Evolutionary conservation across 2,329 filamentous ascomycete genomes (phyloP).

Genomic region (Colletotrichum viniferum): DNA sequence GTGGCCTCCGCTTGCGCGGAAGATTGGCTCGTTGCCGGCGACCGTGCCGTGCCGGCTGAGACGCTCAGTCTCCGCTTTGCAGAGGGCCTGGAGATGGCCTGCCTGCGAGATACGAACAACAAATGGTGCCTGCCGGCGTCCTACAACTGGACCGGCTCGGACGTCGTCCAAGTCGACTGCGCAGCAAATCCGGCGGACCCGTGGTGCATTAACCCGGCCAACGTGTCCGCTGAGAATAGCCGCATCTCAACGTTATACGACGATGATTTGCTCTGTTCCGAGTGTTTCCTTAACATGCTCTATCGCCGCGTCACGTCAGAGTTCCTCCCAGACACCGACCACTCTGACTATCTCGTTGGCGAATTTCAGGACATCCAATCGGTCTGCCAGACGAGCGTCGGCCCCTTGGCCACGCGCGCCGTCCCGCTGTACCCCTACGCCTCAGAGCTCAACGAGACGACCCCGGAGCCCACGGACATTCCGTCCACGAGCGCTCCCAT

Average conservation of each 20-base stretch:
- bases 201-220: constrained; percentile 3
- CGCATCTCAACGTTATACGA: constrained; percentile 12
- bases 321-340: constrained; percentile 3
- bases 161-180: constrained; percentile 11
- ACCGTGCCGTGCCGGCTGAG: constrained; percentile 5
- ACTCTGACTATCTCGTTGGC: constrained; percentile 1
- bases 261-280: constrained; percentile 10
- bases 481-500: background rate
- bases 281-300: background rate
- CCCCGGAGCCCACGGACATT: background rate
- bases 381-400: constrained; percentile 7
- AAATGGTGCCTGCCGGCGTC: constrained; percentile 2
- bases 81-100: background rate
- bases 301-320: background rate
- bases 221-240: constrained; percentile 2
- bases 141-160: constrained; percentile 17
- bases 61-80: constrained; percentile 1
- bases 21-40: background rate
- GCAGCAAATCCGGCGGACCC: constrained; percentile 11
- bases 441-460: background rate
- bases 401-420: background rate
- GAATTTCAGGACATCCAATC: constrained; percentile 4
- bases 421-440: background rate
- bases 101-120: background rate
- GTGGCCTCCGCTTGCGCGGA: background rate